Evolutionary conservation across 2,329 filamentous ascomycete species (phyloP).

Genomic region (Colletotrichum gloeosporioides): DNA sequence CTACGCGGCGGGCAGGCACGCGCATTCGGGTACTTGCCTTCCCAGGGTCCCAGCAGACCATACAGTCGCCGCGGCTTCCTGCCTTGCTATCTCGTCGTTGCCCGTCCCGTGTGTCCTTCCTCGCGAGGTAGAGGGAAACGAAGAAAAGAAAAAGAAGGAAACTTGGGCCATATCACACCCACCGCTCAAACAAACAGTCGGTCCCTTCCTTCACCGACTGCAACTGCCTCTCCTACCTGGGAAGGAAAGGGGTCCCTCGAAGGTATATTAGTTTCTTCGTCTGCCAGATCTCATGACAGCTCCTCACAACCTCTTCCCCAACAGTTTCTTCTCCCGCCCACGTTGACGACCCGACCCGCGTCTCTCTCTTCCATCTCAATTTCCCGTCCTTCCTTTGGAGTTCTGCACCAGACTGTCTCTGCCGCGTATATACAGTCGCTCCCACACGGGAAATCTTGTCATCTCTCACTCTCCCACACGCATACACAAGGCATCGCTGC

Average conservation of each 20-base stretch:
- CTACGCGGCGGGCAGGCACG: constrained; percentile 1
- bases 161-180: background rate
- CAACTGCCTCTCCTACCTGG: background rate
- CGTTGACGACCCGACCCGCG: background rate
- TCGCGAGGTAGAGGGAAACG: background rate
- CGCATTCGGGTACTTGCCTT: background rate
- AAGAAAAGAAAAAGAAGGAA: background rate
- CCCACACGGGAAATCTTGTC: background rate
- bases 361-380: background rate
- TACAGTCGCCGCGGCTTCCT: constrained; percentile 5
- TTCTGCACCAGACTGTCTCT: background rate
- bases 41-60: constrained; percentile 1
- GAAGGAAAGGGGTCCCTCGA: background rate
- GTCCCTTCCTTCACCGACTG: constrained; percentile 13
- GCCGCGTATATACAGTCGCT: background rate
- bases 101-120: background rate
- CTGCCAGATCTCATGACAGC: constrained; percentile 18
- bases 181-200: background rate
- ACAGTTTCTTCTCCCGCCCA: constrained; percentile 5
- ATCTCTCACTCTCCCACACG: background rate
- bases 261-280: constrained; percentile 17
- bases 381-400: background rate
- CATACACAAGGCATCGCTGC: background rate
- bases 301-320: background rate
- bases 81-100: background rate